Conservation (phyloP, 805 yeast genomes). For the Metschnikowia hibisci region DNA sequence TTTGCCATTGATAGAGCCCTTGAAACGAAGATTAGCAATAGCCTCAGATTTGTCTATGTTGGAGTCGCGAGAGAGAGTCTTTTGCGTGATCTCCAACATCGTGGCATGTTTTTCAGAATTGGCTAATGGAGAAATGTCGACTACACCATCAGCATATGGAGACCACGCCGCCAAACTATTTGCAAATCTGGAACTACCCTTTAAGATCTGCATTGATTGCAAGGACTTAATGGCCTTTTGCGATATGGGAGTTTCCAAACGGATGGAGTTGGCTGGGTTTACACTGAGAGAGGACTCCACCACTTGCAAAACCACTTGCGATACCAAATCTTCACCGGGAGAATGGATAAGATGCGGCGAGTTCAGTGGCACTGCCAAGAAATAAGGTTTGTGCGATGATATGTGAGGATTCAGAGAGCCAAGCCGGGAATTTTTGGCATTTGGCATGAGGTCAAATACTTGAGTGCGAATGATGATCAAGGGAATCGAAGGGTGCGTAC, state of each 20-base stretch:
- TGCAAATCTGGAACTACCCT: conserved; percentile 61
- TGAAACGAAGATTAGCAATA: conserved; percentile 57
- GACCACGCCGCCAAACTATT: conserved; percentile 69
- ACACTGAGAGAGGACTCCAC: conserved; percentile 51
- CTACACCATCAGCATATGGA: conserved; percentile 63
- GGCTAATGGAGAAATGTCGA: conserved; percentile 63
- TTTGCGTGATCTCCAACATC: conserved; percentile 17
- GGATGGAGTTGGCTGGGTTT: conserved; percentile 39
- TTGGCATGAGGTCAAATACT: conserved; percentile 49
- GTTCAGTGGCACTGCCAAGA: conserved; percentile 62
- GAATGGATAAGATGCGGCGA: conserved; percentile 66
- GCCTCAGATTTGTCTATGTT: conserved; percentile 25
- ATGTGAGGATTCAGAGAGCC: conserved; percentile 35
- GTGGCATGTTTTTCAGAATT: conserved; percentile 39
- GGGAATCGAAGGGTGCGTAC: conserved; percentile 62
- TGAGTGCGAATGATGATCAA: conserved; percentile 61
- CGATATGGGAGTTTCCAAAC: conserved; percentile 34
- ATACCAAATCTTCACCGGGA: conserved; percentile 37
- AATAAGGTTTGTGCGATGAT: conserved; percentile 56
- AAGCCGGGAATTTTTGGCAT: conserved; percentile 1
- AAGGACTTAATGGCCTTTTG: conserved; percentile 42
- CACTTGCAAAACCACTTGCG: conserved; percentile 56
- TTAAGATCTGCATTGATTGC: conserved; percentile 52
- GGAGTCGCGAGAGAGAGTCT: conserved; percentile 7
- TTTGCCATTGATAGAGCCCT: conserved; percentile 46